Percentiles rank a stretch among this genome's conserved stretches.
Conservation (phyloP, 148 eudicot genomes). For the Nepenthes gracilis region DNA sequence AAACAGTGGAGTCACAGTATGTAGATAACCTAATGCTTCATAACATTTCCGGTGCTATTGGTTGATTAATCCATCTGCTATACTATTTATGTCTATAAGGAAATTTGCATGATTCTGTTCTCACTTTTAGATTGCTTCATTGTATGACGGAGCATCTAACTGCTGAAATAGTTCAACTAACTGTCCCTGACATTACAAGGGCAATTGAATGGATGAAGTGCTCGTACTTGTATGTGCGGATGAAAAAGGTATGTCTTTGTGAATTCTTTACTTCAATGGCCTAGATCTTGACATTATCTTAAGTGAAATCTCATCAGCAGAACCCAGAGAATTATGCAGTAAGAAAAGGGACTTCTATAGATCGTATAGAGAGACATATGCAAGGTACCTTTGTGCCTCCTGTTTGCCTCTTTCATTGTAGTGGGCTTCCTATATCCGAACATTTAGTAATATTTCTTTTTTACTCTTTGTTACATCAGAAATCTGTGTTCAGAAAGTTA, state of each 20-base stretch:
- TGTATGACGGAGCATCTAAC: slow-evolving; percentile 94
- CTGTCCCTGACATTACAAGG: slow-evolving; percentile 78
- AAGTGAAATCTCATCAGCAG: slow-evolving; percentile 32
- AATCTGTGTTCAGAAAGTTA: slow-evolving; percentile 78
- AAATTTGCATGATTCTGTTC: slow-evolving; percentile 13
- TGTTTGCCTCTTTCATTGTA: slow-evolving; percentile 1
- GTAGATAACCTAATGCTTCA: slow-evolving; percentile 14
- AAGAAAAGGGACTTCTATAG: slow-evolving; percentile 54
- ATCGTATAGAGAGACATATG: slow-evolving; percentile 65
- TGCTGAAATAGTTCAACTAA: slow-evolving; percentile 94
- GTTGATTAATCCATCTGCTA: too few species aligned
- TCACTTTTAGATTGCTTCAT: slow-evolving; percentile 59
- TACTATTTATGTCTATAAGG: not conserved
- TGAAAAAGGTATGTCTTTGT: slow-evolving; percentile 70
- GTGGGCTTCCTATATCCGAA: not conserved
- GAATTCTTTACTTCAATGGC: slow-evolving; percentile 7
- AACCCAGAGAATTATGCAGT: slow-evolving; percentile 76
- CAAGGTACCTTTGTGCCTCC: slow-evolving; percentile 44
- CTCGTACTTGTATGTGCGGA: slow-evolving; percentile 82
- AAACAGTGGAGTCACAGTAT: slow-evolving; percentile 97
- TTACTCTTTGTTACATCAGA: slow-evolving; percentile 28
- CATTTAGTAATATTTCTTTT: not conserved
- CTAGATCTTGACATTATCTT: not conserved
- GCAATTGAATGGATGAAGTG: slow-evolving; percentile 99
- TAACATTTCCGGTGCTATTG: not conserved